These are phyloP conservation scores for Candida hispaniensis DNA, from an alignment of 805 yeast species.

Conservation along the genomic window DNA sequence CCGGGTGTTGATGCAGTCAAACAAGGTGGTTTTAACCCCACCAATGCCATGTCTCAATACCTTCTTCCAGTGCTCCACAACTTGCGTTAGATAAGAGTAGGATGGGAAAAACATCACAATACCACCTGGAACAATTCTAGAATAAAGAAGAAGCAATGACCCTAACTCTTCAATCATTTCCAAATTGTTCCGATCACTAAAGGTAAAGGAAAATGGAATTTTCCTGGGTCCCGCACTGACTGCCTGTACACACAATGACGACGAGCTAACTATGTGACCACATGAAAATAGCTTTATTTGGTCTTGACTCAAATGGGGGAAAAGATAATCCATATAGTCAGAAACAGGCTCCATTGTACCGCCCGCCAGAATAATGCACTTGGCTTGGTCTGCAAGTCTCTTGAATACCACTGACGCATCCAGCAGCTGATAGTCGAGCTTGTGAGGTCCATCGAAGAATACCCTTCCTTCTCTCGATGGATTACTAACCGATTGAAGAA, in stretches of 20 bases:
- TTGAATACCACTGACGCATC: conserved; percentile 68
- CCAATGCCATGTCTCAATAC: conserved; percentile 18
- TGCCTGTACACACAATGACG: conserved; percentile 53
- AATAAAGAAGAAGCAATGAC: conserved; percentile 34
- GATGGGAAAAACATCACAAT: conserved; percentile 78
- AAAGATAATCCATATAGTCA: conserved; percentile 57
- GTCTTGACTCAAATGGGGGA: conserved; percentile 42
- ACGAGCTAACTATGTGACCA: conserved; percentile 71
- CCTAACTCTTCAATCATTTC: conserved; percentile 44
- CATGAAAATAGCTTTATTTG: conserved; percentile 52
- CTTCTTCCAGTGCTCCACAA: conserved; percentile 43
- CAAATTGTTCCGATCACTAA: conserved; percentile 43
- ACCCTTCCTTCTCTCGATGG: conserved; percentile 73
- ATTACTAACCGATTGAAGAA: conserved; percentile 53
- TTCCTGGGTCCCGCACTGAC: conserved; percentile 29
- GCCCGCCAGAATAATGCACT: conserved; percentile 74
- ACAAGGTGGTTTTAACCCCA: conserved; percentile 20
- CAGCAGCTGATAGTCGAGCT: conserved; percentile 56
- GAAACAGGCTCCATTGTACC: conserved; percentile 87
- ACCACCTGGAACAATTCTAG: conserved; percentile 52
- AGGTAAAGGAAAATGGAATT: conserved; percentile 52
- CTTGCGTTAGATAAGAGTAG: conserved; percentile 54
- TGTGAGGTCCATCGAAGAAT: conserved; percentile 43
- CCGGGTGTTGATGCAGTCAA: conserved; percentile 28
- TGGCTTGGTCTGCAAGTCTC: conserved; percentile 51